Evolutionary conservation across 2,329 filamentous ascomycete species (phyloP), one percentile per base, ranked within the genome.

Genomic region (Fusarium nodosum): DNA sequence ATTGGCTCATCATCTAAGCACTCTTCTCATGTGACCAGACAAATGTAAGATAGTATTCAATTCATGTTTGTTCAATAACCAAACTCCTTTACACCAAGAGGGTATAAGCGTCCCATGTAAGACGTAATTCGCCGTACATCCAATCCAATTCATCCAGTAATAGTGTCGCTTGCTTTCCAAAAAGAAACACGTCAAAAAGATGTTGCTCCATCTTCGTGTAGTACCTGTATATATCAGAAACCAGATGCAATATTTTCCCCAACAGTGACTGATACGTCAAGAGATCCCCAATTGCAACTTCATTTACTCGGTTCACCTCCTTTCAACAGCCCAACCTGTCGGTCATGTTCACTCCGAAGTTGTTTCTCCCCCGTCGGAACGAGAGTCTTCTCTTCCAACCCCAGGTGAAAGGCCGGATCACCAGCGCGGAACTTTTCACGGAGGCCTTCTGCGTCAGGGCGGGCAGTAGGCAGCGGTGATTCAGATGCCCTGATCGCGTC

Each of bases 401-500:
- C 74, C 2, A 74, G 62, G 0, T 65, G 63, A 26, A 80, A 77
- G 1, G 75, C 74, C 0, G 77, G 69, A 44, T 83, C 82, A 1
- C 77, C 77, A 0, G 73, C 64, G 1, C 79, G 74, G 39, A 82
- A 83, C 59, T 84, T 84, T 46, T 84, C 82, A 6, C 79, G 78
- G 13, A 74, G 61, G 0, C 74, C 77, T 26, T 77, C 74, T 16
- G 72, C 46, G 7, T 64, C 71, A 4, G 63, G 57, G 4, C 70
- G 59, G 1, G 66, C 54, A 1, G 45, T 41, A 8, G 62, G 24
- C 11, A 56, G 41, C 0, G 65, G 30, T 38, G 60, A 44, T 28
- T 67, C 41, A 11, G 64, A 65, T n/a, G 72, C 67, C 39, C 68
- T 38, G 1, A 76, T 65, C 1, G 66, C 60, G 4, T 72, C 64